Percentiles rank a stretch among this genome's conserved stretches.
These are phyloP conservation scores for Aureobasidium sp. DNA, from an alignment of 2,329 filamentous ascomycete genomes.

Conservation along the genomic window DNA sequence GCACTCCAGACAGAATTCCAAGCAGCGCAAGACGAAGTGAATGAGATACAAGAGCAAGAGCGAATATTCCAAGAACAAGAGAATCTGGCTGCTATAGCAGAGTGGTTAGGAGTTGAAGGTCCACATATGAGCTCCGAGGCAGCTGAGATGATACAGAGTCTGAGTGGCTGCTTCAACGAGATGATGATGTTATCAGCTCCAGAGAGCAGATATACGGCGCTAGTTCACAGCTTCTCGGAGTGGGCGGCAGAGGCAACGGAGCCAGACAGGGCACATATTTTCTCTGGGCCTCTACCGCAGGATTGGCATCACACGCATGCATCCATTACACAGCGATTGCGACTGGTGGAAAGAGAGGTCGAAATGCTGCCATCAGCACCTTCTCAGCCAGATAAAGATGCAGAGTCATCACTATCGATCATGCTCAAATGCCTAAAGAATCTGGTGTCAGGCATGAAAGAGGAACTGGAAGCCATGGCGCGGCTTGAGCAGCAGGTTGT, in stretches of 20 bases:
- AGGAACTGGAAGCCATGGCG: constrained; percentile 10
- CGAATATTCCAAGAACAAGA: constrained; percentile 33
- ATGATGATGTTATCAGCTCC: constrained; percentile 53
- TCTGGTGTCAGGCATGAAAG: constrained; percentile 4
- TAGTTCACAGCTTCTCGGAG: constrained; percentile 51
- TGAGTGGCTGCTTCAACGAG: constrained; percentile 51
- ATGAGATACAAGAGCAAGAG: constrained; percentile 16
- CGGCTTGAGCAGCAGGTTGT: constrained; percentile 11
- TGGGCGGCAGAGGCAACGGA: constrained; percentile 41
- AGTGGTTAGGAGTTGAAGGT: constrained; percentile 49
- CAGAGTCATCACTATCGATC: not conserved
- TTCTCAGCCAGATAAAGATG: not conserved
- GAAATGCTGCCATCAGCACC: constrained; percentile 7
- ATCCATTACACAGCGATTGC: constrained; percentile 10
- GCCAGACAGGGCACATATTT: not conserved
- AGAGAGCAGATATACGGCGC: constrained; percentile 49
- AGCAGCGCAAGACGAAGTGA: constrained; percentile 28
- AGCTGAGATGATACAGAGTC: constrained; percentile 32
- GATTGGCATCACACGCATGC: constrained; percentile 13
- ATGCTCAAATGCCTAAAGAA: constrained; percentile 2
- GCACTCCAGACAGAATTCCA: constrained; percentile 28
- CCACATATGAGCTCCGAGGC: constrained; percentile 20
- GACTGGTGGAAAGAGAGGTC: constrained; percentile 14
- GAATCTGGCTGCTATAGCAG: constrained; percentile 47
- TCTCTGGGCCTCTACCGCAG: not conserved